Evolutionary conservation across 2,329 filamentous ascomycete species (phyloP), one percentile per base, ranked within the genome.

Genomic region (Aphanoascus verrucosus): DNA sequence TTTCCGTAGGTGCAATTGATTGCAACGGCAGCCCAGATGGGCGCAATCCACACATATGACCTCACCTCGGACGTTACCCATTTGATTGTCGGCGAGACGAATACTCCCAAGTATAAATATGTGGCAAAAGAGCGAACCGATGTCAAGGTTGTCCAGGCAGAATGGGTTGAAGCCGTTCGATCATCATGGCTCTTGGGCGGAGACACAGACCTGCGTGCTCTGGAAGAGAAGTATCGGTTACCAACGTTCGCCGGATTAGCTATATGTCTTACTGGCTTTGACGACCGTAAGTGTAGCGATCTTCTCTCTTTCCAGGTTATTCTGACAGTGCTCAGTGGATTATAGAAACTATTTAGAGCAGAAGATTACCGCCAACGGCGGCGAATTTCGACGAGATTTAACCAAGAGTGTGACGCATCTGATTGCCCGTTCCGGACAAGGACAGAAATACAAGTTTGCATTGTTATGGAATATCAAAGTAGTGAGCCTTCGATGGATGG

Each of bases 1-100:
- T 5, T 49, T 2, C 53, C 20, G 43, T 34, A 75, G 71, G 69
- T 67, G 37, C 65, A 71, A 52, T 60, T 74, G 49, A 67, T 68
- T 23, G 62, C 67, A 42, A 63, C 70, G 53, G 86, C 86, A 15
- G 70, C 76, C 58, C 82, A 95, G 65, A 88, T 98, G 75, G 93
- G 93, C 59, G 93, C 90, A 49, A 70, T 79, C 56, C 86, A 94
- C 76, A 89, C 86, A 63, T 85, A 89, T 68, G 90, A 98, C 68
- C 81, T 98, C 43, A 97, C 90, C n/a, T 87, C 86, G 54, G 88
- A 96, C 67, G 88, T 94, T 46, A 97, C 93, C 4, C 93, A 98
- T 72, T 82, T 98, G 45, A 80, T 98, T 58, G 88, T 95, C 57
- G 93, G 90, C 67, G 84, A 86, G 63, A 86, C 88, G 63, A 81